Evolutionary conservation across 2,329 filamentous ascomycete genomes (phyloP).

Genomic region (Aureobasidium uvarum): DNA sequence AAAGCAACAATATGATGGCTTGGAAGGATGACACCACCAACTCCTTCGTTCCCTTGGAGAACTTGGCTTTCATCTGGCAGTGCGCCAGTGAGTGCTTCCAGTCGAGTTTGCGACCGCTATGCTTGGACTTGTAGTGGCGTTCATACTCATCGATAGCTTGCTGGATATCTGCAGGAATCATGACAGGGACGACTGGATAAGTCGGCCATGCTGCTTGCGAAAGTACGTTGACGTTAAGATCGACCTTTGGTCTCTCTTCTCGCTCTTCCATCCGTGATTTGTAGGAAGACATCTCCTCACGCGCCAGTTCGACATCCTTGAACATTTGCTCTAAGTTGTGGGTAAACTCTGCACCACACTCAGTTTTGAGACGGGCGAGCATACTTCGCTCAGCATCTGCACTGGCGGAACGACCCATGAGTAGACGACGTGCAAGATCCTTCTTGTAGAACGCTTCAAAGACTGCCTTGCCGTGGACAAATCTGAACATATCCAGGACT

Average conservation of each 20-base stretch:
- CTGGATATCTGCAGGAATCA: conserved; percentile 72
- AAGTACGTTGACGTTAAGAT: conserved; percentile 85
- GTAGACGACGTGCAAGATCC: conserved; percentile 80
- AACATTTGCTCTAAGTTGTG: conserved; percentile 99
- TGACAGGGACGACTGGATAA: conserved; percentile 74
- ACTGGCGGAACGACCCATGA: conserved; percentile 90
- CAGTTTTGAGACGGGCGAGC: conserved; percentile 85
- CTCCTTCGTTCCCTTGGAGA: conserved; percentile 79
- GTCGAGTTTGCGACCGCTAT: conserved; percentile 78
- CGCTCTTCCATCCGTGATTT: conserved; percentile 64
- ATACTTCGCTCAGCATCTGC: conserved; percentile 95
- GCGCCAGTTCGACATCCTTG: conserved; percentile 90
- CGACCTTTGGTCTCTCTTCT: conserved; percentile 55
- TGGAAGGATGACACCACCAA: conserved; percentile 89
- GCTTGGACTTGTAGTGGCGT: conserved; percentile 80
- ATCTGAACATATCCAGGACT: conserved; percentile 90
- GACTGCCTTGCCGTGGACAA: conserved; percentile 94
- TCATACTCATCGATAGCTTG: conserved; percentile 80
- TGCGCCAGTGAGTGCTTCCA: conserved; percentile 96
- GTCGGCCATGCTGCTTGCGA: conserved; percentile 90
- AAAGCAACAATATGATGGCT: conserved; percentile 83
- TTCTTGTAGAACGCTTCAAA: conserved; percentile 99
- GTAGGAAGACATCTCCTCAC: conserved; percentile 90
- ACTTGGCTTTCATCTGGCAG: conserved; percentile 78
- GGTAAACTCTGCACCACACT: conserved; percentile 92